A percentile compares a stretch with the other conserved stretches of the same genome.
Evolutionary conservation across 495 filamentous ascomycete genomes (phyloP).

Genomic region (Bombardia bombarda): DNA sequence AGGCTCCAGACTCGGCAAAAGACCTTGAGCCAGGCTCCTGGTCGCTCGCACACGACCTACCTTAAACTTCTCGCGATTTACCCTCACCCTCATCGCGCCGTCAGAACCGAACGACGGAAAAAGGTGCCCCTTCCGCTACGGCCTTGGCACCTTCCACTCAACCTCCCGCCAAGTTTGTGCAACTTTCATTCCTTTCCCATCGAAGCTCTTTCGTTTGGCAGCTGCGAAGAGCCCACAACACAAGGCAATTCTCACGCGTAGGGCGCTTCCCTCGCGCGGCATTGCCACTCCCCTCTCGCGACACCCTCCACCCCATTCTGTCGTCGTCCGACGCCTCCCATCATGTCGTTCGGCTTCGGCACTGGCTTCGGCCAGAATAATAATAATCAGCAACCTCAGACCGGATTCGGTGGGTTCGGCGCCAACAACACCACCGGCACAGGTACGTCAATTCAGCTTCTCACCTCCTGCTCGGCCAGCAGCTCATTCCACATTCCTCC

Average conservation of each 20-base stretch:
- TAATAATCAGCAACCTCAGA: conserved; percentile 47
- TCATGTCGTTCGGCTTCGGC: conserved; percentile 44
- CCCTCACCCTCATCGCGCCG: conserved; percentile 7
- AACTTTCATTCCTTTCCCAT: too few species aligned
- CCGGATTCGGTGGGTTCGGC: conserved; percentile 50
- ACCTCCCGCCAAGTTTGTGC: conserved; percentile 4
- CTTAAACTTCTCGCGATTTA: conserved; percentile 9
- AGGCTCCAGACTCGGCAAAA: conserved; percentile 8
- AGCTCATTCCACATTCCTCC: conserved; percentile 5
- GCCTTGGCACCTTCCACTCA: conserved; percentile 4
- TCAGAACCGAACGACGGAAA: conserved; percentile 2
- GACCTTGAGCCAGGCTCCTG: conserved; percentile 4
- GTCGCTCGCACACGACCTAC: neutral
- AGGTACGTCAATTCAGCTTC: conserved; percentile 33
- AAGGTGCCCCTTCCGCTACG: conserved; percentile 4
- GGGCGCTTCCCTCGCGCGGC: neutral
- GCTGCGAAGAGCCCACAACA: too few species aligned
- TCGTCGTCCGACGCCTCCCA: too few species aligned
- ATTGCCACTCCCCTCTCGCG: neutral
- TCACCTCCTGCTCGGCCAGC: too few species aligned
- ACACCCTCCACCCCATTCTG: neutral
- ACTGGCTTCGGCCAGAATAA: conserved; percentile 53
- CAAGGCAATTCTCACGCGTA: neutral
- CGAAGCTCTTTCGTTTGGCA: too few species aligned
- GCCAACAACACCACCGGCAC: conserved; percentile 39